A percentile compares a stretch with the other conserved stretches of the same genome.
Evolutionary conservation across 208 protist genomes (phyloP).

Genomic region (Porcisia hertigi): DNA sequence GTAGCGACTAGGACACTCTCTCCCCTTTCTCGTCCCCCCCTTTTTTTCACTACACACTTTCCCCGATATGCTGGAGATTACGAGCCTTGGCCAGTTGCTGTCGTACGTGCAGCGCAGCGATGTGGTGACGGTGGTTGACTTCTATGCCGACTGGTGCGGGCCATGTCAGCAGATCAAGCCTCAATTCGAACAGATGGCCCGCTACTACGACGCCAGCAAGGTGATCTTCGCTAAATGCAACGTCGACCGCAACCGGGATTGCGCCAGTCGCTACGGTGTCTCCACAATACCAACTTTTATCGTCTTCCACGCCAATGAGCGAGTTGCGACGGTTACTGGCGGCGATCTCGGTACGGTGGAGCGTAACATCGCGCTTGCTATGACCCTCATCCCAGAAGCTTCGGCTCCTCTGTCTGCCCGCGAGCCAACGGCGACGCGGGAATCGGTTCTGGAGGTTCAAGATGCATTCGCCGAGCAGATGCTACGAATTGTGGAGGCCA

Average conservation of each 20-base stretch:
- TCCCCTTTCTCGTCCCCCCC: too few species aligned
- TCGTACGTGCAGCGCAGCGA: slow-evolving; percentile 39
- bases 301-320: slow-evolving; percentile 60
- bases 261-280: slow-evolving; percentile 55
- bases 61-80: slow-evolving; percentile 69
- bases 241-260: slow-evolving; percentile 75
- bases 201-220: slow-evolving; percentile 45
- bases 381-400: slow-evolving; percentile 20
- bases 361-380: slow-evolving; percentile 49
- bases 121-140: slow-evolving; percentile 77
- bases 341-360: slow-evolving; percentile 61
- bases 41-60: too few species aligned
- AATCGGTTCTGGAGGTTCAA: slow-evolving; percentile 12
- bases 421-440: background rate
- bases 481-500: slow-evolving; percentile 44
- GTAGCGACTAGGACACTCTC: background rate
- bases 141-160: slow-evolving; percentile 91
- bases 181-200: slow-evolving; percentile 57
- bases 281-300: slow-evolving; percentile 80
- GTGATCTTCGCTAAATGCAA: slow-evolving; percentile 83
- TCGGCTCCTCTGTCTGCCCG: background rate
- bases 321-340: slow-evolving; percentile 41
- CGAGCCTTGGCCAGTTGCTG: slow-evolving; percentile 63
- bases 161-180: slow-evolving; percentile 80
- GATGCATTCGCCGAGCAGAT: slow-evolving; percentile 58